Conservation (phyloP, 805 yeast species). For the Cyberlindnera mycetangii region DNA sequence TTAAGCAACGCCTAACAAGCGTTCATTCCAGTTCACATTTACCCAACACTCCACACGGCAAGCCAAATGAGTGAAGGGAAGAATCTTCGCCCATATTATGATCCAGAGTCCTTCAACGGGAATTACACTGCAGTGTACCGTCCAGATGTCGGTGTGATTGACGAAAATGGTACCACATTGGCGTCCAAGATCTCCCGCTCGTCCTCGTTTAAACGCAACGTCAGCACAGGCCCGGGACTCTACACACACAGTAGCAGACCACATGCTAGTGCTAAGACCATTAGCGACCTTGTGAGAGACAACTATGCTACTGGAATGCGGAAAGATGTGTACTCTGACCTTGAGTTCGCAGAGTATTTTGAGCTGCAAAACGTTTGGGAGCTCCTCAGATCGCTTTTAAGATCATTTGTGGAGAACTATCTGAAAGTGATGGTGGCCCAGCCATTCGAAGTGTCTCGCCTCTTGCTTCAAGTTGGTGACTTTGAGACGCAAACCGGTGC, state of each 20-base stretch:
- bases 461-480: conserved; percentile 77
- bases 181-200: conserved; percentile 37
- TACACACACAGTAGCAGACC: conserved; percentile 8
- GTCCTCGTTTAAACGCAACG: conserved; percentile 17
- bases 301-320: conserved; percentile 25
- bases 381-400: conserved; percentile 51
- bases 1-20: too few species aligned
- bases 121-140: conserved; percentile 58
- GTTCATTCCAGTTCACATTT: too few species aligned
- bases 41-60: neutral
- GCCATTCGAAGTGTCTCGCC: conserved; percentile 82
- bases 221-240: conserved; percentile 12
- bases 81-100: conserved; percentile 61
- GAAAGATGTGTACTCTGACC: conserved; percentile 37
- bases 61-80: conserved; percentile 8
- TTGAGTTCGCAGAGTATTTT: conserved; percentile 65
- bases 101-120: conserved; percentile 62
- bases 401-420: conserved; percentile 67
- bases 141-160: conserved; percentile 61
- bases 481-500: conserved; percentile 34
- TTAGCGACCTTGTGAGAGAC: conserved; percentile 23
- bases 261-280: conserved; percentile 11
- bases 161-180: conserved; percentile 39
- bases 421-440: conserved; percentile 68
- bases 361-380: conserved; percentile 58